phyloP scores from a whole-genome alignment of 352 stramenopile genomes.

The Saprolegnia parasitica region DNA sequence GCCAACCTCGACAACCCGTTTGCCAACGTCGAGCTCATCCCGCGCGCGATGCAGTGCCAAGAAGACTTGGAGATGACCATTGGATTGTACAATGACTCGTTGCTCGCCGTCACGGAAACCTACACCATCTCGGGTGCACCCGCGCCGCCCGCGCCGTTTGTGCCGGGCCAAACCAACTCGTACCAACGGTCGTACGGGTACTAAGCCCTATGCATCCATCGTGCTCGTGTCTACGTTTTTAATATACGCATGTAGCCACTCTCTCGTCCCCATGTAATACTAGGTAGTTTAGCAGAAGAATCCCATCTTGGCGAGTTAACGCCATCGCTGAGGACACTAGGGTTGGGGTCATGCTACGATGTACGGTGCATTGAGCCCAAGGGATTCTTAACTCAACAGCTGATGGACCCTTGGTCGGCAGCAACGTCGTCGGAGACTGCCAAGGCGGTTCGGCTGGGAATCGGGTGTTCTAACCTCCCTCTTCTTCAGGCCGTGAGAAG shows the following conservation, averaged over 20 bases:
- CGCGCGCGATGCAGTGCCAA: constrained; percentile 83
- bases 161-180: constrained; percentile 85
- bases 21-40: constrained; percentile 81
- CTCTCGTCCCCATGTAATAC: no score
- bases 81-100: constrained; percentile 85
- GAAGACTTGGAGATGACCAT: constrained; percentile 84
- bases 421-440: no score
- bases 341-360: no score
- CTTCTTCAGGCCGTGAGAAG: no score
- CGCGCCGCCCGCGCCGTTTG: constrained; percentile 71
- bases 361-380: no score
- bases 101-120: constrained; percentile 80
- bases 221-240: neutral
- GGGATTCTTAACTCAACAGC: no score
- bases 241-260: neutral
- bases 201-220: constrained; percentile 33
- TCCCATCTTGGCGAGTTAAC: no score
- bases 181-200: constrained; percentile 85
- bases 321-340: no score
- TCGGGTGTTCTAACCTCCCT: no score
- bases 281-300: no score
- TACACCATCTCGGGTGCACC: constrained; percentile 65
- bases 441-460: no score
- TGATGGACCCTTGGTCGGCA: no score
- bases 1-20: constrained; percentile 88